phyloP scores from a whole-genome alignment of 495 filamentous ascomycete species.

The Staphylotrichum tortipilum region DNA sequence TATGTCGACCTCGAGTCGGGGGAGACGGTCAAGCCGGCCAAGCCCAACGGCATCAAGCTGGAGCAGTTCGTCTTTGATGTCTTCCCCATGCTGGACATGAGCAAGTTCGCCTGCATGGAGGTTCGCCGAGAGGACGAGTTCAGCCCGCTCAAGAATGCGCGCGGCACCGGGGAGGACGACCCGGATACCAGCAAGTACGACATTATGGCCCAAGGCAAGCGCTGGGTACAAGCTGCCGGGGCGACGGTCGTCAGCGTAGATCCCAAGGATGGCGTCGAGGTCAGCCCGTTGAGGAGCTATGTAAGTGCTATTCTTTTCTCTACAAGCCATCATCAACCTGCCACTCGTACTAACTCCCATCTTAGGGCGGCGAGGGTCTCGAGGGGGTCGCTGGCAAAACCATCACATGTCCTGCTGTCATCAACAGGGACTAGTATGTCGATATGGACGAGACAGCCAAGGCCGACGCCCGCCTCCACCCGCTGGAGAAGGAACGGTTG shows the following conservation, averaged over 20 bases:
- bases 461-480: too few relatives aligned
- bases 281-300: slow-evolving; percentile 91
- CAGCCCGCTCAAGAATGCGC: slow-evolving; percentile 94
- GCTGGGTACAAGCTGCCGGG: slow-evolving; percentile 74
- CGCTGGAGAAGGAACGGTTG: not conserved
- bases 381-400: slow-evolving; percentile 64
- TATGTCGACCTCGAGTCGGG: slow-evolving; percentile 68
- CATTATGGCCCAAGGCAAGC: slow-evolving; percentile 79
- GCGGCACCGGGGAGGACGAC: slow-evolving; percentile 84
- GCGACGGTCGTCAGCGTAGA: slow-evolving; percentile 66
- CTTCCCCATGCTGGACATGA: slow-evolving; percentile 79
- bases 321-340: too few relatives aligned
- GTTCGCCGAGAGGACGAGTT: slow-evolving; percentile 97
- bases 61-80: slow-evolving; percentile 99
- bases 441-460: too few relatives aligned
- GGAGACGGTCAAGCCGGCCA: slow-evolving; percentile 74
- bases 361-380: slow-evolving; percentile 82
- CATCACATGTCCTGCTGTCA: slow-evolving; percentile 65
- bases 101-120: slow-evolving; percentile 91
- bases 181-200: slow-evolving; percentile 83
- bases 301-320: slow-evolving; percentile 51
- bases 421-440: slow-evolving; percentile 39
- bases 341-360: slow-evolving; percentile 21
- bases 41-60: slow-evolving; percentile 96
- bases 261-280: slow-evolving; percentile 66